phyloP scores from a whole-genome alignment of 1,139 yeast species.

The Diutina neorugosa region DNA sequence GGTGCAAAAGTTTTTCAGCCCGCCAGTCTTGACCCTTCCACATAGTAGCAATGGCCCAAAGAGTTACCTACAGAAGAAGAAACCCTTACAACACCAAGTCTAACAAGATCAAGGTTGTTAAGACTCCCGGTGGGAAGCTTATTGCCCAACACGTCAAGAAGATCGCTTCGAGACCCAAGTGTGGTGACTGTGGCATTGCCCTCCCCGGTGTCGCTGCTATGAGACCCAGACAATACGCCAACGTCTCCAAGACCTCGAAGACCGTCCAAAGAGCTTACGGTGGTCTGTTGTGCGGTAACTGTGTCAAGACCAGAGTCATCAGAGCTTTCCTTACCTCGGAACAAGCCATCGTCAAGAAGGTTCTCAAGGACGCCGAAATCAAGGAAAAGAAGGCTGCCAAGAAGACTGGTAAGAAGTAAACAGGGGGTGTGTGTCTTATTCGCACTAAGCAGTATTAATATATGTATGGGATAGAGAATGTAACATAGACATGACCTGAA shows the following conservation, averaged over 20 bases:
- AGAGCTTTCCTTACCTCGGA: conserved; percentile 99
- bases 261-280: conserved; percentile 99
- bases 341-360: conserved; percentile 99
- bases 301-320: conserved; percentile 97
- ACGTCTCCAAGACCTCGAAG: conserved; percentile 90
- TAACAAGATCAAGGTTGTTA: conserved; percentile 97
- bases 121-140: conserved; percentile 99
- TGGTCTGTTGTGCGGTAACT: conserved; percentile 97
- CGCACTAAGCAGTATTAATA: conserved; percentile 1
- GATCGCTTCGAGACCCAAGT: conserved; percentile 89
- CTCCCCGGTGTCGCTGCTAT: conserved; percentile 87
- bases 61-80: conserved; percentile 68
- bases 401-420: conserved; percentile 5
- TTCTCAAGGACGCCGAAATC: conserved; percentile 87
- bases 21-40: not conserved
- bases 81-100: conserved; percentile 96
- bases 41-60: conserved; percentile 2
- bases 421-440: not conserved
- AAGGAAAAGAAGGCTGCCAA: conserved; percentile 34
- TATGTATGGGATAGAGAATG: not conserved
- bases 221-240: conserved; percentile 97
- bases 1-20: not conserved
- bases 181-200: conserved; percentile 96
- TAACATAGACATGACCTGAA: not conserved
- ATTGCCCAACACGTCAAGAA: conserved; percentile 97